phyloP scores from a whole-genome alignment of 805 yeast genomes.

The Helenozyma rhizophorensis region DNA sequence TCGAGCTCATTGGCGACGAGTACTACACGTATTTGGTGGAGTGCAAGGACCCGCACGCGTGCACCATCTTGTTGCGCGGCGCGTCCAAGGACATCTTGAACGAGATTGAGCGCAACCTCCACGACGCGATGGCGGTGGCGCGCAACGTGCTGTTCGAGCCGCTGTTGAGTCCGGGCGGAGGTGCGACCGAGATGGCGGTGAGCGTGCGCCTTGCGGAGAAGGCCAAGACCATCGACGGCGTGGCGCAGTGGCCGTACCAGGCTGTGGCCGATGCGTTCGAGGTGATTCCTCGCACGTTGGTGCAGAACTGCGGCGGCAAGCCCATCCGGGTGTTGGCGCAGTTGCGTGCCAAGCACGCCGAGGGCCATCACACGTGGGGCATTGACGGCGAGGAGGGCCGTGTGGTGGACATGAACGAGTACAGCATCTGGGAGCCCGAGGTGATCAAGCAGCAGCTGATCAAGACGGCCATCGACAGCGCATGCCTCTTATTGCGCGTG shows the following conservation, averaged over 20 bases:
- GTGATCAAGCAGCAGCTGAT: conserved; percentile 94
- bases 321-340: conserved; percentile 87
- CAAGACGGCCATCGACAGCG: conserved; percentile 97
- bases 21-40: conserved; percentile 82
- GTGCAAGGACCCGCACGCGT: conserved; percentile 85
- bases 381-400: conserved; percentile 94
- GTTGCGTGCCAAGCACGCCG: conserved; percentile 93
- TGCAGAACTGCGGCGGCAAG: conserved; percentile 97
- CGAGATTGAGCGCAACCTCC: conserved; percentile 94
- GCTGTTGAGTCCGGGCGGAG: conserved; percentile 95
- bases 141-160: conserved; percentile 95
- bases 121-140: conserved; percentile 98
- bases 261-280: conserved; percentile 99
- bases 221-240: conserved; percentile 90
- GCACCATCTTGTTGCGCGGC: conserved; percentile 90
- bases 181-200: conserved; percentile 99
- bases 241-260: conserved; percentile 97
- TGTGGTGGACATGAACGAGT: conserved; percentile 90
- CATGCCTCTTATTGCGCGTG: conserved; percentile 88
- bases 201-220: conserved; percentile 81
- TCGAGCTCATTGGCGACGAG: conserved; percentile 95
- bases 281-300: conserved; percentile 94
- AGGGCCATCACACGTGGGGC: conserved; percentile 81
- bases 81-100: conserved; percentile 95
- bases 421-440: conserved; percentile 99